Evolutionary conservation across 1,139 yeast genomes (phyloP).

Genomic region (Debaryomyces robertsiae): DNA sequence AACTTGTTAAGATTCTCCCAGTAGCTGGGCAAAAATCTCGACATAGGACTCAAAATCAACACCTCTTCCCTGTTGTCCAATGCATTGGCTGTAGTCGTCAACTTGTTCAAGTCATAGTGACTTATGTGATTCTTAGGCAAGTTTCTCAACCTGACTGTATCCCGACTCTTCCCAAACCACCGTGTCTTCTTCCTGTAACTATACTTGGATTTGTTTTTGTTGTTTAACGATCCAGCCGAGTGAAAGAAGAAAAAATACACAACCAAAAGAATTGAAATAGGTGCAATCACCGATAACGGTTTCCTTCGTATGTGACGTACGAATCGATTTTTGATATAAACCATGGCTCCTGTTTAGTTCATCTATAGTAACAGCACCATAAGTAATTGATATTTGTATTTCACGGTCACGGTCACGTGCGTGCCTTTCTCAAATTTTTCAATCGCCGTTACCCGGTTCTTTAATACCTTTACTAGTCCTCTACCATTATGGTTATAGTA

Average conservation of each 20-base stretch:
- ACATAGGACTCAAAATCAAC: conserved; percentile 84
- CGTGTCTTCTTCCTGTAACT: conserved; percentile 53
- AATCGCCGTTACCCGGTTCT: conserved; percentile 7
- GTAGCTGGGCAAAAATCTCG: conserved; percentile 78
- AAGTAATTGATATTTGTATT: neutral
- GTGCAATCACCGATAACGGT: conserved; percentile 51
- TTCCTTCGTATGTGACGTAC: conserved; percentile 62
- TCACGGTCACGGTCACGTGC: conserved; percentile 7
- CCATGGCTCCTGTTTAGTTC: conserved; percentile 10
- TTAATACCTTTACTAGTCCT: no score
- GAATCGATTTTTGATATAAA: conserved; percentile 31
- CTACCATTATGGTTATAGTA: no score
- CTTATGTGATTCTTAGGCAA: conserved; percentile 78
- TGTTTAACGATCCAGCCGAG: conserved; percentile 23
- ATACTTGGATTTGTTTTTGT: conserved; percentile 34
- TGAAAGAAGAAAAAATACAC: conserved; percentile 47
- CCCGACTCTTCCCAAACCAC: conserved; percentile 49
- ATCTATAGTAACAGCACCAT: neutral
- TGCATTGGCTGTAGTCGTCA: conserved; percentile 70
- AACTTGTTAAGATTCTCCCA: conserved; percentile 81
- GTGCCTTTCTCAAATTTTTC: neutral
- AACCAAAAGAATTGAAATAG: conserved; percentile 44
- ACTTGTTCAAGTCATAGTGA: conserved; percentile 78
- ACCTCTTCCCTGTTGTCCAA: conserved; percentile 78
- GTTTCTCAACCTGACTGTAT: conserved; percentile 56